Evolutionary conservation across 78 protist genomes (phyloP), one percentile per base, ranked within the genome.

Genomic region (Salpingoeca rosetta): DNA sequence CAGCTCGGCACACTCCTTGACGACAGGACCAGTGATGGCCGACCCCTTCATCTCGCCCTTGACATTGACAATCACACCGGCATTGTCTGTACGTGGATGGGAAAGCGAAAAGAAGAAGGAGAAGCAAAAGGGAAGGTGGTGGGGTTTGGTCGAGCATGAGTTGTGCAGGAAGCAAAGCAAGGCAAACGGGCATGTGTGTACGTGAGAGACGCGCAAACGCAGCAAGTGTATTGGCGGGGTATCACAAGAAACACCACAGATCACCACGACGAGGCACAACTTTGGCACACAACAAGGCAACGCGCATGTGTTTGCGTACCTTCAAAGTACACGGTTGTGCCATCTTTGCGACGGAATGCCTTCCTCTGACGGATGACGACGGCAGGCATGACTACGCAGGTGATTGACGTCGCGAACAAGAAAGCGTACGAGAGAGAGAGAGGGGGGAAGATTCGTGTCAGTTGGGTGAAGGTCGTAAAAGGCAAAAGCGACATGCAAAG

Each of bases 11-110:
- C 96, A 91, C 89, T 98, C 99, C 94, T 97, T 97, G 85, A 97
- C 98, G 56, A 98, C 98, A 77, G 99, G 99, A 17, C 99, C 99
- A 10, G 95, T 90, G 90, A 98, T 91, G 86, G 95, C 97, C 2
- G 99, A 96, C 56, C 98, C 99, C 97, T 98, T 98, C 93, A 97
- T 93, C 89, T 97, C 99, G 44, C 99, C 99, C 95, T 98, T 97
- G 87, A 87, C 93, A 93, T 97, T 98, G 78, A 97, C 98, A 77
- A 97, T 97, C 65, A 97, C 99, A 83, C 99, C 99, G 36, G 99
- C 99, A 91, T 98, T 98, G 94, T 97, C 99, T 91, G 28, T 36
- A 2, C 3, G 78, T 2, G n/a, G n/a, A n/a, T n/a, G n/a, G n/a
- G n/a, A n/a, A n/a, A n/a, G 77, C 31, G 76, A 17, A 65, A 65